A percentile compares a stretch with the other conserved stretches of the same genome.
phyloP scores from a whole-genome alignment of 495 filamentous ascomycete species.

The Aspergillus conjunctus region DNA sequence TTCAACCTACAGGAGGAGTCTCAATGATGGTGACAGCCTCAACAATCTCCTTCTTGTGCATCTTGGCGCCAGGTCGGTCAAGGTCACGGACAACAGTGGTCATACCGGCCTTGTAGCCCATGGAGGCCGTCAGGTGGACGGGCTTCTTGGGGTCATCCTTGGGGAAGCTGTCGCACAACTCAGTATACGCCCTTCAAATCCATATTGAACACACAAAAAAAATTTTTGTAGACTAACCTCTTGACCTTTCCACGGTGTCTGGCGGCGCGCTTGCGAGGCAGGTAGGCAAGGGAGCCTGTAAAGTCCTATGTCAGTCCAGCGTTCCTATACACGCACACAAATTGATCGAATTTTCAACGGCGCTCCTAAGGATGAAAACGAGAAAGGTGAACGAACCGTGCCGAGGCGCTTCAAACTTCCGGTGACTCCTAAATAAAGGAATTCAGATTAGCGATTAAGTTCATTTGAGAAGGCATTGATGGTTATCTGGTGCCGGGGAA shows the following conservation, averaged over 20 bases:
- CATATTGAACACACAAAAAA: conserved; percentile 17
- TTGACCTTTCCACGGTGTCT: conserved; percentile 98
- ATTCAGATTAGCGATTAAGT: conserved; percentile 38
- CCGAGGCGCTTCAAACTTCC: conserved; percentile 91
- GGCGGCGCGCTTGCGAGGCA: conserved; percentile 95
- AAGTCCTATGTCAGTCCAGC: conserved; percentile 39
- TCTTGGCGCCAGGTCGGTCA: conserved; percentile 98
- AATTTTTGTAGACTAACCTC: conserved; percentile 63
- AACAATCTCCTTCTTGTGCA: conserved; percentile 99
- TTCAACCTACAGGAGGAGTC: conserved; percentile 89
- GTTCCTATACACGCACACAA: conserved; percentile 31
- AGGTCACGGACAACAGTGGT: conserved; percentile 99
- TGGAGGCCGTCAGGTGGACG: conserved; percentile 95
- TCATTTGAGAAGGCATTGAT: conserved; percentile 11
- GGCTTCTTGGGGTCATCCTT: conserved; percentile 99
- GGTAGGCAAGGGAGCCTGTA: conserved; percentile 81
- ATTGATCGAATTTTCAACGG: conserved; percentile 31
- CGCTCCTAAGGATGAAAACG: conserved; percentile 29
- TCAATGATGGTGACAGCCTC: conserved; percentile 99
- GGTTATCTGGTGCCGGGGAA: conserved; percentile 18
- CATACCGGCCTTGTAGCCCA: conserved; percentile 99
- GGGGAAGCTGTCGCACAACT: conserved; percentile 76
- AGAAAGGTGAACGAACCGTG: conserved; percentile 66
- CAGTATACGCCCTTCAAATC: conserved; percentile 37
- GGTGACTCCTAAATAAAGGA: conserved; percentile 57